A percentile compares a stretch with the other conserved stretches of the same genome.
phyloP scores from a whole-genome alignment of 768 basidiomycete genomes.

The Pulveroboletus sp. region DNA sequence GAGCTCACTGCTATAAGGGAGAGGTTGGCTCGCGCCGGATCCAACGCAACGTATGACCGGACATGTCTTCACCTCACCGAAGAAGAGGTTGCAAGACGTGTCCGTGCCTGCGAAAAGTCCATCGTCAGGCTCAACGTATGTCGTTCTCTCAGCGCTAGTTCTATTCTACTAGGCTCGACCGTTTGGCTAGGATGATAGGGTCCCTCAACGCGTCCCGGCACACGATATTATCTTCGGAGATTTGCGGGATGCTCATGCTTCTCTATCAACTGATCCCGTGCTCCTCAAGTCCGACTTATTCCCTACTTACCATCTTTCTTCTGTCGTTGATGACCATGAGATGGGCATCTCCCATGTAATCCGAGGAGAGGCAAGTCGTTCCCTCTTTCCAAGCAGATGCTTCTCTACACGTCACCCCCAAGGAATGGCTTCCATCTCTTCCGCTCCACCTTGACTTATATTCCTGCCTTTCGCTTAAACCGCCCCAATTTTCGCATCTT shows the following conservation, averaged over 20 bases:
- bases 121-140: slow-evolving; percentile 86
- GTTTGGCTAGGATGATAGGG: slow-evolving; percentile 48
- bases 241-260: slow-evolving; percentile 69
- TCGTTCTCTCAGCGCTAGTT: background rate
- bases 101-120: slow-evolving; percentile 70
- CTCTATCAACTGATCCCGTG: slow-evolving; percentile 83
- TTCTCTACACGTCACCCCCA: background rate
- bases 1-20: slow-evolving; percentile 64
- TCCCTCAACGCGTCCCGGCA: slow-evolving; percentile 47
- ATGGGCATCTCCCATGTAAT: slow-evolving; percentile 97
- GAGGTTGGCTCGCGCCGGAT: slow-evolving; percentile 66
- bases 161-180: background rate
- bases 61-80: slow-evolving; percentile 80
- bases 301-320: slow-evolving; percentile 96
- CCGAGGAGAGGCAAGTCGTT: slow-evolving; percentile 71
- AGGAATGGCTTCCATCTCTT: slow-evolving; percentile 97
- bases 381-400: background rate
- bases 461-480: slow-evolving; percentile 59
- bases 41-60: slow-evolving; percentile 81
- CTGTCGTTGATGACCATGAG: slow-evolving; percentile 90
- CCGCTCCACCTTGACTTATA: slow-evolving; percentile 91
- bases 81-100: slow-evolving; percentile 74
- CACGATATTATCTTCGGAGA: slow-evolving; percentile 74
- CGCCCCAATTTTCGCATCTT: slow-evolving; percentile 86
- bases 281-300: slow-evolving; percentile 88